phyloP scores from a whole-genome alignment of 805 yeast genomes.

The Barnettozyma siamensis region DNA sequence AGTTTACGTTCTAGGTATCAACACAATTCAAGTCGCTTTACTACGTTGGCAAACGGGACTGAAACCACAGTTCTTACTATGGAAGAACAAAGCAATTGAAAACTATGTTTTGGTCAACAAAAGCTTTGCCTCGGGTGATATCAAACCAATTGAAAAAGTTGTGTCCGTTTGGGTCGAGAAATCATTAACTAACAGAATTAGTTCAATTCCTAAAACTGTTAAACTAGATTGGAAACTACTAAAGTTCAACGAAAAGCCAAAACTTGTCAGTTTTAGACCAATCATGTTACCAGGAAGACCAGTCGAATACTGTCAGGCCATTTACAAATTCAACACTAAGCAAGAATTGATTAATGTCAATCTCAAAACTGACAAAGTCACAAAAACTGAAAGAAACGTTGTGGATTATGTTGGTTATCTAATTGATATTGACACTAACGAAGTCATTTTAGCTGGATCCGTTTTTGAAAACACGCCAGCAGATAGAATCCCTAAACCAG shows the following conservation, averaged over 20 bases:
- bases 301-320: slow-evolving; percentile 50
- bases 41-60: slow-evolving; percentile 63
- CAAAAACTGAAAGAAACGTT: slow-evolving; percentile 46
- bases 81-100: slow-evolving; percentile 85
- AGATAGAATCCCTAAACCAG: slow-evolving; percentile 32
- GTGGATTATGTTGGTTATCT: slow-evolving; percentile 57
- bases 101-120: slow-evolving; percentile 71
- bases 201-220: slow-evolving; percentile 50
- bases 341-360: slow-evolving; percentile 51
- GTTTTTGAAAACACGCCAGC: slow-evolving; percentile 52
- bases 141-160: slow-evolving; percentile 39
- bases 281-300: slow-evolving; percentile 54
- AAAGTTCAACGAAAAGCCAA: slow-evolving; percentile 66
- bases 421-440: slow-evolving; percentile 54
- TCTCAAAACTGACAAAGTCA: slow-evolving; percentile 38
- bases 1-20: slow-evolving; percentile 56
- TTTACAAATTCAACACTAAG: slow-evolving; percentile 56
- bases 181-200: slow-evolving; percentile 47
- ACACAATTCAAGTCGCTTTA: slow-evolving; percentile 61
- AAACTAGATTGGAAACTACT: slow-evolving; percentile 72
- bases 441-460: slow-evolving; percentile 57
- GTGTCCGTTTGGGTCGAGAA: slow-evolving; percentile 61
- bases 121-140: slow-evolving; percentile 61
- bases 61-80: slow-evolving; percentile 62
- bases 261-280: slow-evolving; percentile 63